Base-by-base conservation (phyloP, 257 asterid genomes). In the Sherardia arvensis region DNA sequence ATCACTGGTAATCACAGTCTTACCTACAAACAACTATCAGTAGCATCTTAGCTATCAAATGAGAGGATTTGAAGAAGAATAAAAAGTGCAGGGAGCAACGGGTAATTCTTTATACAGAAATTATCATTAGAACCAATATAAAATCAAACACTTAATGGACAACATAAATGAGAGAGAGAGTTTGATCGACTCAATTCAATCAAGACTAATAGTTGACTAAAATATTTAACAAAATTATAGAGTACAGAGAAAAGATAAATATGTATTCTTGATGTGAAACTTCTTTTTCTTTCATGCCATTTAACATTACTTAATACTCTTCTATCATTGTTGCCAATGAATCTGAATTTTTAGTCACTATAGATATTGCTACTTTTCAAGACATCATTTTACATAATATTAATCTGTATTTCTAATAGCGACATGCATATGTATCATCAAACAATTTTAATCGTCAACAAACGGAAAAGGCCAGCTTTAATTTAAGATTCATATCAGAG, bases 1-100 rank as follows among this genome's bases (percentile, higher is more conserved):
- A 71, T 90, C 97, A 22, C 97, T 90, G 69, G 97, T 90, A 72
- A 90, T 87, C 32, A 90, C 97, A 7, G 97, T 76, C 85, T 90
- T 87, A 71, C 97, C 97, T 87, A 84, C 80, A 84, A 65, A 40
- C 32, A 60, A 67, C 53, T 66, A 64, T 49, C 69, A n/a, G 21
- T 25, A 61, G 10, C 7, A 55, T 48, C 27, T 21, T 33, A 38
- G 43, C 55, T 53, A 27, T 29, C 64, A 32, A 58, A 54, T 53
- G 30, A 14, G 36, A 25, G 66, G 57, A 47, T 49, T 64, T n/a
- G 56, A 33, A 27, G n/a, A n/a, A n/a, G n/a, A n/a, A n/a, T n/a
- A n/a, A 30, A 22, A 15, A 20, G 23, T 10, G 4, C 26, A 20
- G 40, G 10, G 45, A 28, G 25, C 66, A 43, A 51, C 29, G 25